Evolutionary conservation across 495 filamentous ascomycete species (phyloP), one percentile per base, ranked within the genome.

Genomic region (Arthonia radiata): DNA sequence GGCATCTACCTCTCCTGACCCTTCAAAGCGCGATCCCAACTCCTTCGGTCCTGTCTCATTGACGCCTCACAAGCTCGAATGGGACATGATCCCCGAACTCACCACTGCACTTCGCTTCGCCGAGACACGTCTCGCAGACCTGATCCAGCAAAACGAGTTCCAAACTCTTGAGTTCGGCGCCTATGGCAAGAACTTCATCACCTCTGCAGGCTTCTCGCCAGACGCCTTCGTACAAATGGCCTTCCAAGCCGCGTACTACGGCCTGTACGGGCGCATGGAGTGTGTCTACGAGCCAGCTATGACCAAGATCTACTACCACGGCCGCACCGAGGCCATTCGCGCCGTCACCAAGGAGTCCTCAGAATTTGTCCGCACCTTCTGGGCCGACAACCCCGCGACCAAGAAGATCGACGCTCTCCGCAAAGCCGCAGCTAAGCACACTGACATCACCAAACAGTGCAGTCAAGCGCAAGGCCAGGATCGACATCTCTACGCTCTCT

Each of bases 161-260:
- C 59, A 78, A 31, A 83, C 79, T 14, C 57, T 97, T 4, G 83
- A 97, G 30, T 97, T 97, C 39, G 52, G 52, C 25, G 62, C 66
- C 16, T 97, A 82, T 39, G 86, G 86, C 17, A 92, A 92, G 61
- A 91, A 86, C 48, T 92, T 90, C 39, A 97, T 97, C 43, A 94
- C 80, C 1, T 80, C 77, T 0, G 80, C 79, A 62, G 89, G 89
- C 14, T 89, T 94, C 44, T 93, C 86, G 0, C 86, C 86, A 0
- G 86, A 97, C 45, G 86, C 86, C 1, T 97, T 92, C 37, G 77
- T 97, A 17, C 86, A 97, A 46, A 94, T 94, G 86, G 89, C 86
- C 3, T 94, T 92, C 54, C 86, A 97, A 47, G 86, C 86, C 15
- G 86, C 89, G 9, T 94, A 97, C 54, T 97, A 94, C 40, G 86